Evolutionary conservation across 1,284 basidiomycete species (phyloP).

Genomic region (Apiotrichum siamense): DNA sequence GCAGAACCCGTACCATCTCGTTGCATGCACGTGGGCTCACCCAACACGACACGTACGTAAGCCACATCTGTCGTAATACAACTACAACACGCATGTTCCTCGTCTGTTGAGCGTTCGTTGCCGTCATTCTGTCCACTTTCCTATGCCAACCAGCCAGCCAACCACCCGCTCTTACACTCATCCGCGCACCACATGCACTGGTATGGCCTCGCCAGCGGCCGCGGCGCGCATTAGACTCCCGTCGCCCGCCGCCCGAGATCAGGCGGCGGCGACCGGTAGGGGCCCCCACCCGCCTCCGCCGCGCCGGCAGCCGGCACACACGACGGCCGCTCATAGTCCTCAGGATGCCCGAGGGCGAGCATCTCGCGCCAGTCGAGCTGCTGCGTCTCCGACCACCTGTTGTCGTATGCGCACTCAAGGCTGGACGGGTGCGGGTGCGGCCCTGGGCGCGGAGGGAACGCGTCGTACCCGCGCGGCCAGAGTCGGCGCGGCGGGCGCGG

Average conservation of each 20-base stretch:
- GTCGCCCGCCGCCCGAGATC: too few species aligned
- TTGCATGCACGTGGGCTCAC: too few species aligned
- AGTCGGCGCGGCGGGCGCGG: not conserved
- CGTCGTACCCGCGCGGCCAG: not conserved
- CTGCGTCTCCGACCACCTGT: constrained; percentile 1
- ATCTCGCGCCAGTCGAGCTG: constrained; percentile 1
- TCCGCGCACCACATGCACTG: too few species aligned
- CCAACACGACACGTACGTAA: too few species aligned
- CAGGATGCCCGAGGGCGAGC: not conserved
- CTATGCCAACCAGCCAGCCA: not conserved
- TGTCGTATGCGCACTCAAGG: constrained; percentile 1
- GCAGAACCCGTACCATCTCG: not conserved
- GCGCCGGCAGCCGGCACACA: not conserved
- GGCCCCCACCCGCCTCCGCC: too few species aligned
- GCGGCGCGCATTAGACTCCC: too few species aligned
- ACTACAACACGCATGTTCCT: constrained; percentile 2
- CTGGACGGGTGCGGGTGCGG: not conserved
- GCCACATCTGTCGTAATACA: constrained; percentile 3
- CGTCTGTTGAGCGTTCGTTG: not conserved
- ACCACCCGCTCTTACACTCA: not conserved
- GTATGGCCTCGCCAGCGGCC: too few species aligned
- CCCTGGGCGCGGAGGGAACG: not conserved
- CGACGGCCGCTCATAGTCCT: not conserved
- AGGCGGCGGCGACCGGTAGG: too few species aligned
- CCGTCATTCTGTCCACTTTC: not conserved